phyloP scores from a whole-genome alignment of 164 flowering plant genomes.

The Aristolochia fimbriata region DNA sequence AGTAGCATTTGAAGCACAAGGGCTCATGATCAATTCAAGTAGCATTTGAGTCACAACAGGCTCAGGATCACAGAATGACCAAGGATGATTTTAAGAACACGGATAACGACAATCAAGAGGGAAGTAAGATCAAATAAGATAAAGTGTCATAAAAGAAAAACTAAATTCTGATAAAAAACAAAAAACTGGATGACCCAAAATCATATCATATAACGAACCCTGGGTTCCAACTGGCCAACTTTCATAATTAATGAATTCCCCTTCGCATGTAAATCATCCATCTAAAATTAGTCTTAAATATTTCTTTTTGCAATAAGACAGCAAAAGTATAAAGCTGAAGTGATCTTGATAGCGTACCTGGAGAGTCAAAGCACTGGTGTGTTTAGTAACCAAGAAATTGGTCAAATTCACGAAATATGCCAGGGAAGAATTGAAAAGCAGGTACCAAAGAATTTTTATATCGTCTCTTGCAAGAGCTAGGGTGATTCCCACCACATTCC shows the following conservation, averaged over 20 bases:
- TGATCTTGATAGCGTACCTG: conserved; percentile 33
- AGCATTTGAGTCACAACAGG: no score
- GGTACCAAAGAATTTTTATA: conserved; percentile 34
- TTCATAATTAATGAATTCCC: neutral
- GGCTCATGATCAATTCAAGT: no score
- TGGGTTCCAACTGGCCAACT: neutral
- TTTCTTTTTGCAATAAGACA: neutral
- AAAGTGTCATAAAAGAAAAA: no score
- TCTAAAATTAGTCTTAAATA: neutral
- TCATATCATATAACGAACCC: neutral
- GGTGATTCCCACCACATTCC: conserved; percentile 40
- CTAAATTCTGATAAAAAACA: neutral
- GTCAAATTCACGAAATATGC: conserved; percentile 60
- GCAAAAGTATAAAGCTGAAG: neutral
- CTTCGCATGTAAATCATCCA: neutral
- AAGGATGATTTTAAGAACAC: no score
- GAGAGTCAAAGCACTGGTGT: conserved; percentile 71
- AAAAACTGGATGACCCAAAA: neutral
- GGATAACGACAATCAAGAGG: no score
- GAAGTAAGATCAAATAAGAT: no score
- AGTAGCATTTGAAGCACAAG: no score
- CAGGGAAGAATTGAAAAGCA: conserved; percentile 51
- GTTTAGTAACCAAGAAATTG: conserved; percentile 68
- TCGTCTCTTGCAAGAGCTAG: conserved; percentile 49
- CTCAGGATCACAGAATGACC: no score